phyloP scores from a whole-genome alignment of 164 flowering plant genomes.

The Buxus sempervirens region DNA sequence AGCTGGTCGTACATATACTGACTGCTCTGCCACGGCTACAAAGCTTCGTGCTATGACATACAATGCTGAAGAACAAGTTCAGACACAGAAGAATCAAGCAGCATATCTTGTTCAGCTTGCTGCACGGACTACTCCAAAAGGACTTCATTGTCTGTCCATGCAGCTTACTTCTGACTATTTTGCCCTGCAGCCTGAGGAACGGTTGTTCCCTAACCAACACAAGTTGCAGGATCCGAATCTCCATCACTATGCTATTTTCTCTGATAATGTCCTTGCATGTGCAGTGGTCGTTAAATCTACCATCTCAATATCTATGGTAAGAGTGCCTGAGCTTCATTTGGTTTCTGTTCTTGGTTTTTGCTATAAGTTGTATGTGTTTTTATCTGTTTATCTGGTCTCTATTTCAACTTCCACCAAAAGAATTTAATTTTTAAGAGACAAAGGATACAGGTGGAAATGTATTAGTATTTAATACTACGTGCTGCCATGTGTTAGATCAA shows the following conservation, averaged over 20 bases:
- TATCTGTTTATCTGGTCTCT: neutral
- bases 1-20: conserved; percentile 58
- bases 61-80: conserved; percentile 72
- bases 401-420: neutral
- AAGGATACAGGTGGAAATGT: neutral
- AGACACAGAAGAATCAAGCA: conserved; percentile 54
- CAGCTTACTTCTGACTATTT: conserved; percentile 80
- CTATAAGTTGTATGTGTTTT: neutral
- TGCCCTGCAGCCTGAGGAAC: conserved; percentile 51
- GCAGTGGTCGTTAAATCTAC: conserved; percentile 89
- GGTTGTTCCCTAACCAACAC: conserved; percentile 44
- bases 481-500: neutral
- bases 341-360: neutral
- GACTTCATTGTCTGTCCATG: conserved; percentile 92
- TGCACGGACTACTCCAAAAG: conserved; percentile 83
- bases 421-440: neutral
- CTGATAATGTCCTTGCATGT: conserved; percentile 92
- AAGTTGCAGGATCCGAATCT: conserved; percentile 47
- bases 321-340: neutral
- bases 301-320: conserved; percentile 62
- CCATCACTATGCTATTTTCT: conserved; percentile 77
- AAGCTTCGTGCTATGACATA: conserved; percentile 83
- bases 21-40: conserved; percentile 63
- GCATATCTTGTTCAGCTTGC: conserved; percentile 70
- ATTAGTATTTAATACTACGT: neutral